Conservation (phyloP, 169 alveolate genomes). For the Cryptosporidium ubiquitum region DNA sequence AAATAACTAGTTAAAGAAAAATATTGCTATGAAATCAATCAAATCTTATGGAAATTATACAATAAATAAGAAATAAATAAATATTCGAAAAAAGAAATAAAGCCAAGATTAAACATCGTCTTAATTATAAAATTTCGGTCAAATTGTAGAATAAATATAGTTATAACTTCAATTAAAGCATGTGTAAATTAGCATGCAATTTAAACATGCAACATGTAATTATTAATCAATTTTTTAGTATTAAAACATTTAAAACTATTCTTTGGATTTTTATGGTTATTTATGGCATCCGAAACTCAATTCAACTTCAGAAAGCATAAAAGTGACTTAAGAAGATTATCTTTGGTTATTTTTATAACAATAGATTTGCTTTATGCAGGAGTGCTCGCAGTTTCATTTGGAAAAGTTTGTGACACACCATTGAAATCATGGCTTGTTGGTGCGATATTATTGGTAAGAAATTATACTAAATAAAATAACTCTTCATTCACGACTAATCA, state of each 20-base stretch:
- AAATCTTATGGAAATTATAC: too few relatives aligned
- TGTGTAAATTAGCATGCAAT: slow-evolving; percentile 11
- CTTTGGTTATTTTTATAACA: slow-evolving; percentile 41
- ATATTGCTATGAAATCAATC: too few relatives aligned
- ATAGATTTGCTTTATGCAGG: slow-evolving; percentile 52
- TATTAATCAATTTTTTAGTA: not conserved
- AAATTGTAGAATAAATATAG: not conserved
- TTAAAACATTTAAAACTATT: not conserved
- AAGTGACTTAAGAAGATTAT: slow-evolving; percentile 53
- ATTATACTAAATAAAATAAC: not conserved
- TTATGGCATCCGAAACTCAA: slow-evolving; percentile 42
- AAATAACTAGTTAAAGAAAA: too few relatives aligned
- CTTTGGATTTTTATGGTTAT: not conserved
- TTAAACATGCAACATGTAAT: slow-evolving; percentile 70
- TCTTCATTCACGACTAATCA: not conserved
- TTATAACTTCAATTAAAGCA: not conserved
- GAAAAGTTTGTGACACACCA: slow-evolving; percentile 67
- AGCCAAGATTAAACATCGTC: not conserved
- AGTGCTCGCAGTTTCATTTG: slow-evolving; percentile 27
- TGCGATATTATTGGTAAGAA: slow-evolving; percentile 66
- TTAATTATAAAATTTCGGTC: not conserved
- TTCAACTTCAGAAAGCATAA: slow-evolving; percentile 40
- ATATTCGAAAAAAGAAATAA: too few relatives aligned
- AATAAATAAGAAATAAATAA: too few relatives aligned
- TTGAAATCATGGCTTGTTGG: slow-evolving; percentile 63